Percentiles rank a stretch among this genome's conserved stretches.
These are phyloP conservation scores for Skeletonema marinoi DNA, from an alignment of 108 stramenopile species.

Conservation along the genomic window DNA sequence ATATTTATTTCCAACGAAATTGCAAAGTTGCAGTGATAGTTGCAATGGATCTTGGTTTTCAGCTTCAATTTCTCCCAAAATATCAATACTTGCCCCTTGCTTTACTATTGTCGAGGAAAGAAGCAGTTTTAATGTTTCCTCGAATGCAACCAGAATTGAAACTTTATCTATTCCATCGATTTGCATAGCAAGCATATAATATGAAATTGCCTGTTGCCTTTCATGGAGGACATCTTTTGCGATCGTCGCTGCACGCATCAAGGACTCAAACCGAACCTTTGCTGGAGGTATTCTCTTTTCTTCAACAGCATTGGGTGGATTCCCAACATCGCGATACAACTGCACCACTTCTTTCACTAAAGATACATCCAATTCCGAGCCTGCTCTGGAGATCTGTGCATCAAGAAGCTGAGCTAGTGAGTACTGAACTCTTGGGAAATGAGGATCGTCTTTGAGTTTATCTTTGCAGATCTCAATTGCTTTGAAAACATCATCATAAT, in stretches of 20 bases:
- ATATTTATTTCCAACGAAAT: slow-evolving; percentile 20
- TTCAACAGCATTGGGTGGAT: slow-evolving; percentile 5
- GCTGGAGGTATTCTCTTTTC: slow-evolving; percentile 20
- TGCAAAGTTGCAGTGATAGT: slow-evolving; percentile 11
- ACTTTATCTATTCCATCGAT: slow-evolving; percentile 21
- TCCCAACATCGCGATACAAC: slow-evolving; percentile 15
- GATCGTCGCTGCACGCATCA: slow-evolving; percentile 21
- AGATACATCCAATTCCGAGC: not conserved
- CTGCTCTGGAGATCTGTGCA: not conserved
- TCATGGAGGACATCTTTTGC: slow-evolving; percentile 24
- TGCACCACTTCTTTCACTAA: slow-evolving; percentile 6
- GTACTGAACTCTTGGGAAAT: slow-evolving; percentile 21
- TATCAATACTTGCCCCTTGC: not conserved
- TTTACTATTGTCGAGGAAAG: not conserved
- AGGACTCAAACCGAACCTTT: slow-evolving; percentile 18
- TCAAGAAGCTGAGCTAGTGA: slow-evolving; percentile 29
- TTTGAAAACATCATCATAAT: slow-evolving; percentile 1
- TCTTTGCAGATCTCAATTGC: slow-evolving; percentile 27
- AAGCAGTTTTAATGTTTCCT: slow-evolving; percentile 14
- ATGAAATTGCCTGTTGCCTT: slow-evolving; percentile 10
- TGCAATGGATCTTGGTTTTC: not conserved
- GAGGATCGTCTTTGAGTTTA: slow-evolving; percentile 27
- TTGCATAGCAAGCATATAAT: slow-evolving; percentile 12
- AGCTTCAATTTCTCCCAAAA: not conserved
- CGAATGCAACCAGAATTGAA: slow-evolving; percentile 8